These are phyloP conservation scores for Acacia crassicarpa DNA, from an alignment of 306 rosid genomes.

Conservation along the genomic window DNA sequence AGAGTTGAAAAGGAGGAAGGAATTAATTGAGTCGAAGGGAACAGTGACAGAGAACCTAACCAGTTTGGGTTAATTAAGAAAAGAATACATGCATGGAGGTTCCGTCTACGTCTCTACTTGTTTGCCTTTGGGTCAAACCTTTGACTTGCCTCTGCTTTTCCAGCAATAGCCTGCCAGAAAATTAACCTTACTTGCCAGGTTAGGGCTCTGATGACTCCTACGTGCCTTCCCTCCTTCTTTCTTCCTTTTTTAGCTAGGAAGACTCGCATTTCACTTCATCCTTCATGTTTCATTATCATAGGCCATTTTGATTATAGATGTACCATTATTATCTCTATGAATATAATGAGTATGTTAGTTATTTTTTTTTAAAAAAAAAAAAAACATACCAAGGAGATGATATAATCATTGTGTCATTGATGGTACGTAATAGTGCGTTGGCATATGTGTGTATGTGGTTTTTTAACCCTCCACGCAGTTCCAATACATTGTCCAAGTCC, in stretches of 20 bases:
- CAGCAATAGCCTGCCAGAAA: background rate
- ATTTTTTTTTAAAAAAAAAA: too few species aligned
- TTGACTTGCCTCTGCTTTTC: slow-evolving; percentile 31
- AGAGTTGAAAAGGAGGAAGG: background rate
- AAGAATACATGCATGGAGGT: slow-evolving; percentile 1
- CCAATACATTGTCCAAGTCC: too few species aligned
- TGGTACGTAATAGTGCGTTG: too few species aligned
- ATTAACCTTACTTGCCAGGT: background rate
- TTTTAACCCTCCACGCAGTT: too few species aligned
- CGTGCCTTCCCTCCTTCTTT: background rate
- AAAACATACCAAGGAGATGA: too few species aligned
- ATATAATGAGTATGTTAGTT: too few species aligned
- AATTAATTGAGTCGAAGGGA: slow-evolving; percentile 18
- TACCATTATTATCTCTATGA: too few species aligned
- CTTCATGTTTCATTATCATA: too few species aligned
- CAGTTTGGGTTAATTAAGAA: background rate
- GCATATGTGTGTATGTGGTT: too few species aligned
- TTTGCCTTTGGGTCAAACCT: slow-evolving; percentile 9
- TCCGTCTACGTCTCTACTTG: slow-evolving; percentile 43
- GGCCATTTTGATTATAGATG: too few species aligned
- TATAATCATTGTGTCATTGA: too few species aligned
- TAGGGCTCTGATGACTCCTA: background rate
- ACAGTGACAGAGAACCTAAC: slow-evolving; percentile 18
- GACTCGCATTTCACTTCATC: too few species aligned
- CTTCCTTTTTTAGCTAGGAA: background rate